phyloP scores from a whole-genome alignment of 768 basidiomycete genomes.

The Suillus decipiens region DNA sequence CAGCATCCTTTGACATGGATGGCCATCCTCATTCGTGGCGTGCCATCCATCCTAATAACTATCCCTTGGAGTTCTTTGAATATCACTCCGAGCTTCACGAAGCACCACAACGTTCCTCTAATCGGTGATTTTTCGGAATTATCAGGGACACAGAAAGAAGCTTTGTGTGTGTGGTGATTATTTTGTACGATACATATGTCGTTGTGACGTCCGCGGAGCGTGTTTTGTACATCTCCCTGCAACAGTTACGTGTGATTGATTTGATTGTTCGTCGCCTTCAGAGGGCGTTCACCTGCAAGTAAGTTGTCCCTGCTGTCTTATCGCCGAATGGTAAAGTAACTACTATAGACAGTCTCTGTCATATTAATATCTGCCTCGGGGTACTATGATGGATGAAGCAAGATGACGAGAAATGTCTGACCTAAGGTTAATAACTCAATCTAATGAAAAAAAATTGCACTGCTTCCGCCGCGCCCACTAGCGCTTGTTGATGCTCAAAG shows the following conservation, averaged over 20 bases:
- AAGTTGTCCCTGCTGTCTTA: slow-evolving; percentile 3
- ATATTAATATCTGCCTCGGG: background rate
- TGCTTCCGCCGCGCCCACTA: background rate
- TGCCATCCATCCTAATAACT: slow-evolving; percentile 61
- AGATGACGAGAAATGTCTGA: background rate
- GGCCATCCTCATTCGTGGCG: slow-evolving; percentile 58
- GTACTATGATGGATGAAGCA: background rate
- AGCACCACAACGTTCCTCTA: background rate
- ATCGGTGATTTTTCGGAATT: background rate
- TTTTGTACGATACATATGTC: slow-evolving; percentile 5
- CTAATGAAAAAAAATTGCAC: background rate
- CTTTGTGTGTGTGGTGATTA: background rate
- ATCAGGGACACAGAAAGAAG: slow-evolving; percentile 7
- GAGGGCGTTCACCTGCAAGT: background rate
- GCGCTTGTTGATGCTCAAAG: slow-evolving; percentile 4
- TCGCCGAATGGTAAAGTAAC: background rate
- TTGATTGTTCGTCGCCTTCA: slow-evolving; percentile 2
- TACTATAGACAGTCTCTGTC: background rate
- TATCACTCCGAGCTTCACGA: slow-evolving; percentile 8
- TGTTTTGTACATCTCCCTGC: background rate
- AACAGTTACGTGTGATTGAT: slow-evolving; percentile 7
- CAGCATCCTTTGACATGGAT: slow-evolving; percentile 33
- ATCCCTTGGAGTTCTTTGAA: slow-evolving; percentile 46
- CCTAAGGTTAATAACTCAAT: background rate
- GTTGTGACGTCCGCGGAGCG: slow-evolving; percentile 9